Conservation (phyloP, 495 filamentous ascomycete genomes). For the Apodospora peruviana region DNA sequence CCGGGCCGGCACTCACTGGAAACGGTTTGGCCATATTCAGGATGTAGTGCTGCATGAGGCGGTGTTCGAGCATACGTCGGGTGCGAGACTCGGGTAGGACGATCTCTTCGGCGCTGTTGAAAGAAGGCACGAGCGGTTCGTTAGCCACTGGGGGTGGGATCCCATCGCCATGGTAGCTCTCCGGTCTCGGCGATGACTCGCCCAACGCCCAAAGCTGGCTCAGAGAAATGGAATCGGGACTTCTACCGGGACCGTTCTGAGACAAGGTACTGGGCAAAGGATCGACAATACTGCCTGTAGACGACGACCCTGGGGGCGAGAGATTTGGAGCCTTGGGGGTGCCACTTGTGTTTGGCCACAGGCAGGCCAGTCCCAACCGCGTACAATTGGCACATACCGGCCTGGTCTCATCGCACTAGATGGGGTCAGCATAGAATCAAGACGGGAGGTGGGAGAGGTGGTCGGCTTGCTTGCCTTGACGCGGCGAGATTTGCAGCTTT, state of each 20-base stretch:
- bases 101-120: not conserved
- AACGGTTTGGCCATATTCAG: conserved; percentile 17
- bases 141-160: not conserved
- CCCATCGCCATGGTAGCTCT: not conserved
- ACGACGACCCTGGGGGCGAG: no score
- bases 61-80: conserved; percentile 29
- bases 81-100: conserved; percentile 24
- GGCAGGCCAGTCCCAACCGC: not conserved
- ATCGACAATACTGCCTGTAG: no score
- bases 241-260: no score
- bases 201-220: no score
- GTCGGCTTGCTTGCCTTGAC: conserved; percentile 37
- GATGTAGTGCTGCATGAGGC: conserved; percentile 31
- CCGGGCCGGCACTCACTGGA: conserved; percentile 5
- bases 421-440: not conserved
- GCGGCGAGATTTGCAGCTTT: conserved; percentile 44
- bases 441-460: not conserved
- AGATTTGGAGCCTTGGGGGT: no score
- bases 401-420: not conserved
- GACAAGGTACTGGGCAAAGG: not conserved
- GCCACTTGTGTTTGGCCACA: not conserved
- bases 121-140: not conserved
- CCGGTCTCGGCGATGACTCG: not conserved
- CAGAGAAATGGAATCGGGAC: no score
- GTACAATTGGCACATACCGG: not conserved